phyloP scores from a whole-genome alignment of 192 early-diverging fungal genomes.

The Rhizophagus prolifer region DNA sequence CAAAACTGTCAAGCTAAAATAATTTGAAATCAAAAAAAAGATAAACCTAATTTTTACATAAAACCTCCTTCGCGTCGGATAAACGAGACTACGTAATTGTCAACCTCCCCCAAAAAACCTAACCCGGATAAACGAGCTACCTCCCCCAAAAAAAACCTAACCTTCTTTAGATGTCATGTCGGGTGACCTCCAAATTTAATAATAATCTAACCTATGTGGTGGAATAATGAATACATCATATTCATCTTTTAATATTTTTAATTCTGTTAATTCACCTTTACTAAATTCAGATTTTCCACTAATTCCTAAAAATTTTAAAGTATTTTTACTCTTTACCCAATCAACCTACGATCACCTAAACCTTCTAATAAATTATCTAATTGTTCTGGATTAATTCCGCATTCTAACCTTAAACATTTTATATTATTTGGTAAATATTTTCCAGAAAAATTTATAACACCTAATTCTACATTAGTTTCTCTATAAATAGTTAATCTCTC shows the following conservation, averaged over 20 bases:
- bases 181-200: background rate
- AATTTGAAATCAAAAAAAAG: too few relatives aligned
- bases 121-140: too few relatives aligned
- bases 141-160: too few relatives aligned
- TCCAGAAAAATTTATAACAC: slow-evolving; percentile 7
- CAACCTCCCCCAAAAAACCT: too few relatives aligned
- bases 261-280: background rate
- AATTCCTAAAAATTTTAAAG: slow-evolving; percentile 6
- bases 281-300: background rate
- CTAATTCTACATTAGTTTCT: slow-evolving; percentile 7
- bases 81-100: too few relatives aligned
- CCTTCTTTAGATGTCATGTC: too few relatives aligned
- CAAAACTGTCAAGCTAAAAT: too few relatives aligned
- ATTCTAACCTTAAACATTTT: slow-evolving; percentile 11
- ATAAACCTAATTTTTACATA: too few relatives aligned
- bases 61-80: too few relatives aligned
- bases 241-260: background rate
- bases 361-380: background rate
- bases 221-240: slow-evolving; percentile 7
- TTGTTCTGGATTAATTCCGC: background rate
- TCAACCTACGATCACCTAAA: background rate
- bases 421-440: background rate
- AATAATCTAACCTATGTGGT: background rate
- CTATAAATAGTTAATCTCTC: background rate
- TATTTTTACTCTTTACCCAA: background rate